A percentile compares a stretch with the other conserved stretches of the same genome.
Evolutionary conservation across 2,329 filamentous ascomycete genomes (phyloP).

Genomic region (Aureobasidium sp.): DNA sequence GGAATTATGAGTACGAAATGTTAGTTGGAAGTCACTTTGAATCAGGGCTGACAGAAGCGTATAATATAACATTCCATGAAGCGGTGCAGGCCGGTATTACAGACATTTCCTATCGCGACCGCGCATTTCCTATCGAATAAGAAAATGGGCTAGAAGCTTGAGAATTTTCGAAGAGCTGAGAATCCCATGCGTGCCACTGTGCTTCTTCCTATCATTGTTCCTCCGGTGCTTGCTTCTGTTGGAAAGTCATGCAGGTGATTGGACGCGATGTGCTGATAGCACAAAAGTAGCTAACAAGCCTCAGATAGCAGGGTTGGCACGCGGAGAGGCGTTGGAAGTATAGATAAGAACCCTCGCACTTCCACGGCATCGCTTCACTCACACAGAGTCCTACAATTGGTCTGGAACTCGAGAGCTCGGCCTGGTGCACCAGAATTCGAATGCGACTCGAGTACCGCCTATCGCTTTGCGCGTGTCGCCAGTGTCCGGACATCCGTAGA

Average conservation of each 20-base stretch:
- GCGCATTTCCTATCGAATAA: neutral
- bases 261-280: neutral
- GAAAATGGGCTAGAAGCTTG: neutral
- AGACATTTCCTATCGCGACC: neutral
- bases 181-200: neutral
- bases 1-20: neutral
- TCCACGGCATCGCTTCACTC: neutral
- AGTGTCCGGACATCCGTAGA: neutral
- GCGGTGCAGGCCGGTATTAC: neutral
- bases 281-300: neutral
- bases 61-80: neutral
- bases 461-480: neutral
- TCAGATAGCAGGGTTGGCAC: neutral
- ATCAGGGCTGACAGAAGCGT: neutral
- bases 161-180: neutral
- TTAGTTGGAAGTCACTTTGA: neutral
- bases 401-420: neutral
- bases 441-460: neutral
- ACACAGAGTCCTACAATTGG: neutral
- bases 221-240: neutral
- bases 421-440: neutral
- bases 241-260: neutral
- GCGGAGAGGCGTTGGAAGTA: neutral
- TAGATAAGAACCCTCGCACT: neutral
- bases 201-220: neutral